These are phyloP conservation scores for Solanum chacoense DNA, from an alignment of 305 asterid genomes.

Conservation along the genomic window DNA sequence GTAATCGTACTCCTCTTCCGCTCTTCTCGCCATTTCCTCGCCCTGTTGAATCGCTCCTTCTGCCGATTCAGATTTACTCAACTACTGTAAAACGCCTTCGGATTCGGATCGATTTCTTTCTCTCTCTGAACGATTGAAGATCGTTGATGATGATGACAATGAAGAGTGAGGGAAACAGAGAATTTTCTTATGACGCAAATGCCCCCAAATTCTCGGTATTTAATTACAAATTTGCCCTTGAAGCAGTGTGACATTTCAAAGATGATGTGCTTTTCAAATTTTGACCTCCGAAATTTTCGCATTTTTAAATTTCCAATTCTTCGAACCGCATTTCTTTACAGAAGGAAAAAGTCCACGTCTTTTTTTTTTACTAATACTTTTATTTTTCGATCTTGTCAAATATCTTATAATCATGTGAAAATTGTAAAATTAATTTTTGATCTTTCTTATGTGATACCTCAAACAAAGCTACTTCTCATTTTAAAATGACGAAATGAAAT, in stretches of 20 bases:
- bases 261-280: neutral
- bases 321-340: neutral
- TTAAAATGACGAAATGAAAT: too few species aligned
- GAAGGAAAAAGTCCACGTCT: neutral
- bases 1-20: conserved; percentile 20
- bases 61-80: neutral
- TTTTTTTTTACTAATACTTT: neutral
- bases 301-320: neutral
- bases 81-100: neutral
- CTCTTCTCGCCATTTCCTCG: conserved; percentile 12
- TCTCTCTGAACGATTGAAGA: neutral
- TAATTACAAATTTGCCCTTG: neutral
- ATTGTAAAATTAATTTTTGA: too few species aligned
- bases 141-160: neutral
- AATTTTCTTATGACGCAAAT: neutral
- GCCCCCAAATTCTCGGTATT: neutral
- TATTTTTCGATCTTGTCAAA: too few species aligned
- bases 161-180: neutral
- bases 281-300: neutral
- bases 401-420: too few species aligned
- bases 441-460: neutral
- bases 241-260: neutral
- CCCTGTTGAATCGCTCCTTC: neutral
- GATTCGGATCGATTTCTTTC: neutral
- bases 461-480: too few species aligned